These are phyloP conservation scores for Cantharellus anzutake DNA, from an alignment of 768 basidiomycete genomes.

Conservation along the genomic window DNA sequence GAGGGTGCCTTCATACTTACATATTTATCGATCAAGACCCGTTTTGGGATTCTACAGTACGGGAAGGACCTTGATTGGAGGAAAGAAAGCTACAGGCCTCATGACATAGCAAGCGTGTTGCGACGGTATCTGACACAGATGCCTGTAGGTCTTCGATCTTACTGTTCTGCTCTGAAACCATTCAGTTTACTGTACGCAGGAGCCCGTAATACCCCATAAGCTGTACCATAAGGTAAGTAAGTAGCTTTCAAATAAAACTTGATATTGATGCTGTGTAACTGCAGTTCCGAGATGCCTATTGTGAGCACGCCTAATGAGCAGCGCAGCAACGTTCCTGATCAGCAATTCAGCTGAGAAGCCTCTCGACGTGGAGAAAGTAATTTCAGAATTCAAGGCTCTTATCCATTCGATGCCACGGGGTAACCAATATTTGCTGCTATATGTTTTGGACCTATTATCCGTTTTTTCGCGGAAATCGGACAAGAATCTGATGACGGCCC, in stretches of 20 bases:
- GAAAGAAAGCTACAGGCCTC: constrained; percentile 67
- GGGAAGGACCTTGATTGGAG: constrained; percentile 91
- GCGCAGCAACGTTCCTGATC: neutral
- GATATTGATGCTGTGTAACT: neutral
- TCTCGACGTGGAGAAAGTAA: constrained; percentile 25
- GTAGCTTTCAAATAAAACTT: neutral
- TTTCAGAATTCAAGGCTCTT: constrained; percentile 63
- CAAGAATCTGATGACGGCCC: constrained; percentile 89
- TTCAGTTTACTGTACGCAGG: constrained; percentile 27
- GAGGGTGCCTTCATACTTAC: neutral
- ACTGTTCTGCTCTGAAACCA: neutral
- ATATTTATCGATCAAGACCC: neutral
- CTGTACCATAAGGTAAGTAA: constrained; percentile 69
- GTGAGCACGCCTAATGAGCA: neutral
- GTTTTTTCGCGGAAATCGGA: constrained; percentile 86
- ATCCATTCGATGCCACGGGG: constrained; percentile 71
- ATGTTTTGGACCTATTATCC: constrained; percentile 86
- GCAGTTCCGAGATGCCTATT: neutral
- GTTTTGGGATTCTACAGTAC: constrained; percentile 34
- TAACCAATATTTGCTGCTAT: constrained; percentile 91
- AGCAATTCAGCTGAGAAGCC: neutral
- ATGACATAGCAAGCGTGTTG: constrained; percentile 95
- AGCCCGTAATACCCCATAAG: constrained; percentile 83
- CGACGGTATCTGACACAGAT: constrained; percentile 89
- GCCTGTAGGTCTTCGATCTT: constrained; percentile 46